phyloP scores from a whole-genome alignment of 2,329 filamentous ascomycete genomes.

The Sclerotinia borealis region DNA sequence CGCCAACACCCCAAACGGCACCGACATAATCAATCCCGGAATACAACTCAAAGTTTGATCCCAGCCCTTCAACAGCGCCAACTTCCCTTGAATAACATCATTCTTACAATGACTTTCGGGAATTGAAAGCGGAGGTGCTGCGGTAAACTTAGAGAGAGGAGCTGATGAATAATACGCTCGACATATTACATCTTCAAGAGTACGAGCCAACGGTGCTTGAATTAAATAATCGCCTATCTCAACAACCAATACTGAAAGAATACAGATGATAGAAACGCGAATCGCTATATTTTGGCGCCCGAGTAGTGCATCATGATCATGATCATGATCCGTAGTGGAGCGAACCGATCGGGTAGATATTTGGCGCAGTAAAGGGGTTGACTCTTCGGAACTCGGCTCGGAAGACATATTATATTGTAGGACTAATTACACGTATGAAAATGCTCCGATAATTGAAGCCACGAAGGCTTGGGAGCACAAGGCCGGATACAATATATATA shows the following conservation, averaged over 20 bases:
- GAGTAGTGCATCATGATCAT: neutral
- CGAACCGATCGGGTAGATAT: neutral
- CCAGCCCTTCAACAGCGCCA: constrained; percentile 48
- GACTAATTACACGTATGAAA: neutral
- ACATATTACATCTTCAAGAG: constrained; percentile 51
- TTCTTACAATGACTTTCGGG: constrained; percentile 45
- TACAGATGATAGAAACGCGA: constrained; percentile 2
- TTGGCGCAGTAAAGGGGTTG: neutral
- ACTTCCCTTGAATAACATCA: constrained; percentile 42
- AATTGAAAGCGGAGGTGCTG: constrained; percentile 13
- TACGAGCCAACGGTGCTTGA: constrained; percentile 40
- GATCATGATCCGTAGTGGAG: neutral
- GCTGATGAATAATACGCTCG: constrained; percentile 40
- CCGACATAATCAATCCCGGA: constrained; percentile 34
- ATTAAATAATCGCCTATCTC: constrained; percentile 37
- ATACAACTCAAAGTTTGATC: constrained; percentile 40
- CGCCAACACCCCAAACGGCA: constrained; percentile 18
- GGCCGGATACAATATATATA: too few relatives aligned
- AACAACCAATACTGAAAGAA: constrained; percentile 32
- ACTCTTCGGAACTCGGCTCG: neutral
- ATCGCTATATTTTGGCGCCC: neutral
- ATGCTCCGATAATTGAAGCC: neutral
- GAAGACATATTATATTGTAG: neutral
- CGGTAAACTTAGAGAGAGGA: constrained; percentile 21
- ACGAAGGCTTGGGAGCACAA: neutral